These are phyloP conservation scores for Quercus lobata DNA, from an alignment of 331 rosid species.

Conservation along the genomic window DNA sequence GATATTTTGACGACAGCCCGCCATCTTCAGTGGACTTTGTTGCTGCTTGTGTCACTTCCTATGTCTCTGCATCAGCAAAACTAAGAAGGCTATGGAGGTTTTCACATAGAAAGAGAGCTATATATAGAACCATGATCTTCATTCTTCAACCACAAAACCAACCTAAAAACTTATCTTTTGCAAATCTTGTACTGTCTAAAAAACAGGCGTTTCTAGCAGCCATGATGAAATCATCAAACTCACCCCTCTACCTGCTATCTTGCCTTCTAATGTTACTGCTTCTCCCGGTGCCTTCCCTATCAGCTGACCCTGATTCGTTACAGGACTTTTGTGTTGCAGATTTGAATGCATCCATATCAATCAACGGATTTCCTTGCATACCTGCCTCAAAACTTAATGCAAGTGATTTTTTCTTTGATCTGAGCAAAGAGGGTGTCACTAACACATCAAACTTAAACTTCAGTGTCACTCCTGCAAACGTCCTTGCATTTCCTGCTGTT, in stretches of 20 bases:
- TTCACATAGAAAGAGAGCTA: too few species aligned
- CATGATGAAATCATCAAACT: constrained; percentile 31
- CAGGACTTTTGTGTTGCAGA: constrained; percentile 45
- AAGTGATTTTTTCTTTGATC: constrained; percentile 35
- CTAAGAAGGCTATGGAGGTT: too few species aligned
- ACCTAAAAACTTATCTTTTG: too few species aligned
- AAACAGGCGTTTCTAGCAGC: background rate
- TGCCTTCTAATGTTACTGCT: constrained; percentile 23
- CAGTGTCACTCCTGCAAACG: constrained; percentile 18
- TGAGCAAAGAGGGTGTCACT: constrained; percentile 23
- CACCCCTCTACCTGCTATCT: constrained; percentile 2
- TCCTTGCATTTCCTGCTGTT: constrained; percentile 31
- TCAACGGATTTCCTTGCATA: constrained; percentile 48
- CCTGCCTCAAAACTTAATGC: constrained; percentile 24
- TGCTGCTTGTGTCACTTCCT: too few species aligned
- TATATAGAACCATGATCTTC: too few species aligned
- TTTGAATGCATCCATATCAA: constrained; percentile 13
- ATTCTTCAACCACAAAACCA: too few species aligned
- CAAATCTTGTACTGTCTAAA: too few species aligned
- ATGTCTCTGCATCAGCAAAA: too few species aligned
- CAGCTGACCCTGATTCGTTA: constrained; percentile 37
- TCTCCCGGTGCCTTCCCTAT: constrained; percentile 16
- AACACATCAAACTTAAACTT: constrained; percentile 18
- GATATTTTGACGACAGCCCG: too few species aligned
- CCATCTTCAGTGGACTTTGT: too few species aligned